Conservation (phyloP, 371 early-diverging fungal species). For the Rhizopus microsporus region DNA sequence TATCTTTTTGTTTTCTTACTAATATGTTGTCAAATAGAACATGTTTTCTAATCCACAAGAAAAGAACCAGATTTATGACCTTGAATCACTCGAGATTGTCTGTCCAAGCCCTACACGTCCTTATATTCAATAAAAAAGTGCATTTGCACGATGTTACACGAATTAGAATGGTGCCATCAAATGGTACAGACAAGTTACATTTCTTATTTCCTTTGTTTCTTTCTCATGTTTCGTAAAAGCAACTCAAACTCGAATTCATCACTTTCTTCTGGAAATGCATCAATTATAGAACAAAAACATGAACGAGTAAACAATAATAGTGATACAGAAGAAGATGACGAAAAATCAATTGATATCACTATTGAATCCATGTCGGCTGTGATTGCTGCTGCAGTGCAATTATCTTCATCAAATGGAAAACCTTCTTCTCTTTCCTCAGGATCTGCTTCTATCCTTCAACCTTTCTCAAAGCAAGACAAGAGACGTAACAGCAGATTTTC, state of each 20-base stretch:
- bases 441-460: constrained; percentile 44
- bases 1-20: background rate
- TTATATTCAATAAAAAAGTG: constrained; percentile 44
- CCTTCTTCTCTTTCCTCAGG: constrained; percentile 45
- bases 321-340: constrained; percentile 4
- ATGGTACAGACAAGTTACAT: background rate
- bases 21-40: constrained; percentile 33
- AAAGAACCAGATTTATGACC: constrained; percentile 36
- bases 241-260: constrained; percentile 25
- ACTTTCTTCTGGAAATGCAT: constrained; percentile 35
- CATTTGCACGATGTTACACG: background rate
- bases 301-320: background rate
- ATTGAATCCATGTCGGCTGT: constrained; percentile 51
- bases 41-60: constrained; percentile 53
- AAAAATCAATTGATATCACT: constrained; percentile 21
- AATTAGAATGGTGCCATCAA: background rate
- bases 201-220: constrained; percentile 11
- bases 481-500: constrained; percentile 15
- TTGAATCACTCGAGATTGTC: constrained; percentile 36
- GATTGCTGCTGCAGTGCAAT: constrained; percentile 49
- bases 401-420: constrained; percentile 29
- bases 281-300: constrained; percentile 23
- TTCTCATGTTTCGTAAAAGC: constrained; percentile 24
- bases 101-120: constrained; percentile 57
- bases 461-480: constrained; percentile 13